phyloP scores from a whole-genome alignment of 805 yeast genomes.

The Blastobotrys americana region DNA sequence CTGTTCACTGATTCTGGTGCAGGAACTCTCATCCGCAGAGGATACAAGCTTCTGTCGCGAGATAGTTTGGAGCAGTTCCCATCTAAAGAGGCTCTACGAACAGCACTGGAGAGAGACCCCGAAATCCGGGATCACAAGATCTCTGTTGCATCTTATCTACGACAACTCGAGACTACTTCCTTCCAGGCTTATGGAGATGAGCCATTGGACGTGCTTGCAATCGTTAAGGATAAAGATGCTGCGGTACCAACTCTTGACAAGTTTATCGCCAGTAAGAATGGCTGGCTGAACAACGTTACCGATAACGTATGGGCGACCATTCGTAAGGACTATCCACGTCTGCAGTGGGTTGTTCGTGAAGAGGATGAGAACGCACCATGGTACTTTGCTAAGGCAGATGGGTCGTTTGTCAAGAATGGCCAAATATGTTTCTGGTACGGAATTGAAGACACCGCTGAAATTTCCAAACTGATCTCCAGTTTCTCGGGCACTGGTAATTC shows the following conservation, averaged over 20 bases:
- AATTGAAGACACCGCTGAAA: conserved; percentile 52
- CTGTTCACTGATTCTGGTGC: conserved; percentile 98
- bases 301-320: conserved; percentile 87
- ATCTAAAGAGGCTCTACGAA: conserved; percentile 56
- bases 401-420: conserved; percentile 86
- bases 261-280: conserved; percentile 78
- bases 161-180: conserved; percentile 50
- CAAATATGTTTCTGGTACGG: conserved; percentile 95
- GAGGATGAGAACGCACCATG: conserved; percentile 86
- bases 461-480: conserved; percentile 54
- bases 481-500: conserved; percentile 35
- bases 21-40: conserved; percentile 96
- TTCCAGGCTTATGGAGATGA: conserved; percentile 90
- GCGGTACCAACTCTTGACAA: conserved; percentile 68
- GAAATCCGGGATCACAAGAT: conserved; percentile 62
- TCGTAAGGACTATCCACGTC: conserved; percentile 58
- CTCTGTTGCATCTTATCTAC: conserved; percentile 76
- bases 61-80: conserved; percentile 59
- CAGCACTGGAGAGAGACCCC: conserved; percentile 69
- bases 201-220: conserved; percentile 88
- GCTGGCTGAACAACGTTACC: conserved; percentile 96
- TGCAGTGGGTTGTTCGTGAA: conserved; percentile 88
- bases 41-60: conserved; percentile 70
- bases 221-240: conserved; percentile 51
- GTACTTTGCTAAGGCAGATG: conserved; percentile 90